Evolutionary conservation across 495 filamentous ascomycete species (phyloP).

Genomic region (Aspergillus diversus): DNA sequence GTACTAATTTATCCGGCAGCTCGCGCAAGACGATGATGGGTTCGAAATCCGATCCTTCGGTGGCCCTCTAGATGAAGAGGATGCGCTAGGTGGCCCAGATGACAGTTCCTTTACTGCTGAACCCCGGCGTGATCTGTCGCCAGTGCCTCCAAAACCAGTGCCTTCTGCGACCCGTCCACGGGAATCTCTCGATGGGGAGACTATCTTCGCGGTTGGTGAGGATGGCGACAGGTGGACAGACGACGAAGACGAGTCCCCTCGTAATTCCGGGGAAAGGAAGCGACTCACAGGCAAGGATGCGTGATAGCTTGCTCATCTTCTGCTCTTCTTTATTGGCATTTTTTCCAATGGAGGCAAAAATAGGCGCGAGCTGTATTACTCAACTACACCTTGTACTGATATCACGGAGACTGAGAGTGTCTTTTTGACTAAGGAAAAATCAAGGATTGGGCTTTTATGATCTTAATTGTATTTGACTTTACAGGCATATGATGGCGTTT

Average conservation of each 20-base stretch:
- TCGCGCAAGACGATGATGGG: slow-evolving; percentile 97
- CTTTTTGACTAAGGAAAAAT: slow-evolving; percentile 12
- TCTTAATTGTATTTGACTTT: slow-evolving; percentile 17
- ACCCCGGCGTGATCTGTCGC: slow-evolving; percentile 48
- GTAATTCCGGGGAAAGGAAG: slow-evolving; percentile 59
- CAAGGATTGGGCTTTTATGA: slow-evolving; percentile 19
- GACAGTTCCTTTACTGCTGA: slow-evolving; percentile 32
- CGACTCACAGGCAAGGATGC: slow-evolving; percentile 60
- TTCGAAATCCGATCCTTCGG: slow-evolving; percentile 96
- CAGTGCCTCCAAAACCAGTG: slow-evolving; percentile 56
- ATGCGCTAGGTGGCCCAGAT: slow-evolving; percentile 48
- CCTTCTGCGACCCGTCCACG: slow-evolving; percentile 50
- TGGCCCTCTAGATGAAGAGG: slow-evolving; percentile 75
- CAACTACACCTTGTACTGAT: slow-evolving; percentile 19
- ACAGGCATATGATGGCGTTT: slow-evolving; percentile 31
- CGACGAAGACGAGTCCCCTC: slow-evolving; percentile 60
- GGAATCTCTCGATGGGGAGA: slow-evolving; percentile 86
- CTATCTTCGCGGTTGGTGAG: slow-evolving; percentile 91
- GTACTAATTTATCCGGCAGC: slow-evolving; percentile 49
- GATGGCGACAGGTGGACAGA: slow-evolving; percentile 75
- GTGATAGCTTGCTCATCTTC: background rate
- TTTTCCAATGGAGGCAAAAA: background rate
- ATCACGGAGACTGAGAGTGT: slow-evolving; percentile 8
- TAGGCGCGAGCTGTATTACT: slow-evolving; percentile 2
- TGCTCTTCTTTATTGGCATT: background rate